Percentiles rank a stretch among this genome's conserved stretches.
Conservation (phyloP, 306 rosid species). For the Sesbania bispinosa region DNA sequence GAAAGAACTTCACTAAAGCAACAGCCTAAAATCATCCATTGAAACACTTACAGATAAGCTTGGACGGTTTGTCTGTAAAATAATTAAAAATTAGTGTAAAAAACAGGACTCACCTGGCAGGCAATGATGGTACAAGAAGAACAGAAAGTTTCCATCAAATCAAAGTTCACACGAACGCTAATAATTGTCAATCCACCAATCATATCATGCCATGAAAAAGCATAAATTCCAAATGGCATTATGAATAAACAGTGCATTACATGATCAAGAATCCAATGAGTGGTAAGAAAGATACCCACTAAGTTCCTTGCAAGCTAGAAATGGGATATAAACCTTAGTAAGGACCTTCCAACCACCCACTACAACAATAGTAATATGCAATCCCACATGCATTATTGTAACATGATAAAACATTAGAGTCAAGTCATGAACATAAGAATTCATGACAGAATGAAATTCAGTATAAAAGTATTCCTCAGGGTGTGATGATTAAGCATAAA, state of each 20-base stretch:
- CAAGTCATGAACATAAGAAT: not conserved
- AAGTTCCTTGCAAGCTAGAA: constrained; percentile 89
- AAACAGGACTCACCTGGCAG: constrained; percentile 17
- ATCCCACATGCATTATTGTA: constrained; percentile 19
- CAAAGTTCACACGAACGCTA: constrained; percentile 26
- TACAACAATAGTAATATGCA: constrained; percentile 90
- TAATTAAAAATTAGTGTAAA: constrained; percentile 10
- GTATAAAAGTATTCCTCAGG: not conserved
- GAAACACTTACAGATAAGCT: constrained; percentile 20
- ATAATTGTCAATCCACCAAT: constrained; percentile 21
- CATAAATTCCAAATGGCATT: constrained; percentile 15
- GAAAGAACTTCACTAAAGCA: constrained; percentile 19
- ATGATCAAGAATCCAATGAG: constrained; percentile 60
- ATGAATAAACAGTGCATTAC: constrained; percentile 21
- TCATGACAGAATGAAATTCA: not conserved
- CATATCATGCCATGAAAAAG: not conserved
- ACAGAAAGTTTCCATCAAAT: not conserved
- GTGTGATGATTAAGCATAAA: not conserved
- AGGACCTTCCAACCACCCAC: constrained; percentile 97
- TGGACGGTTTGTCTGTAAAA: constrained; percentile 13
- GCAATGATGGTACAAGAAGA: constrained; percentile 17
- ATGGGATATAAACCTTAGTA: constrained; percentile 93
- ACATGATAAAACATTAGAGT: too few relatives aligned
- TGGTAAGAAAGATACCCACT: constrained; percentile 78
- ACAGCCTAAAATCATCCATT: constrained; percentile 22